phyloP scores from a whole-genome alignment of 495 filamentous ascomycete species.

The Rhypophila decipiens region DNA sequence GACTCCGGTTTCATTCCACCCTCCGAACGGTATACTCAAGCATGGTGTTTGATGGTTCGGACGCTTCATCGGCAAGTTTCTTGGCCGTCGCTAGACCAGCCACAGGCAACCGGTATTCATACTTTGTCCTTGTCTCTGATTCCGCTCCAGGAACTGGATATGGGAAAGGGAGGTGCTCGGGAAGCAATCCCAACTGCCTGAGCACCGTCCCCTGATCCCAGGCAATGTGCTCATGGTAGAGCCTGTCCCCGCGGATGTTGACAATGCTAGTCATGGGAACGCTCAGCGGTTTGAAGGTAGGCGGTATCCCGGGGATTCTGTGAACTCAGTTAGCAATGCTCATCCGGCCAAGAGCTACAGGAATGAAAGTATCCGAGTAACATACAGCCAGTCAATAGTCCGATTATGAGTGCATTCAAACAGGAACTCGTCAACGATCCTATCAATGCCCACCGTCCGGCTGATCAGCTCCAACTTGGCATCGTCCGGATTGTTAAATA shows the following conservation, averaged over 20 bases:
- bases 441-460: constrained; percentile 56
- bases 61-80: constrained; percentile 59
- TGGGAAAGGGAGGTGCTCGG: constrained; percentile 52
- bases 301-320: constrained; percentile 62
- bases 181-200: constrained; percentile 66
- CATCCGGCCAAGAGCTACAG: too few species aligned
- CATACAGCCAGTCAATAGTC: constrained; percentile 65
- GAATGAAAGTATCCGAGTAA: background rate
- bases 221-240: constrained; percentile 78
- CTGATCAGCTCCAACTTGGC: constrained; percentile 64
- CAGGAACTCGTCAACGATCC: constrained; percentile 52
- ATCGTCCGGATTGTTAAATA: constrained; percentile 61
- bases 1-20: constrained; percentile 2
- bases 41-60: constrained; percentile 58
- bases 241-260: constrained; percentile 61
- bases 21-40: constrained; percentile 34
- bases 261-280: constrained; percentile 72
- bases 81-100: constrained; percentile 59
- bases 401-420: constrained; percentile 64
- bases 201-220: constrained; percentile 86
- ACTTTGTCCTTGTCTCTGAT: constrained; percentile 31
- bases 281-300: constrained; percentile 61
- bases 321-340: background rate
- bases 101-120: constrained; percentile 63
- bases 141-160: constrained; percentile 24